Evolutionary conservation across 441 rosid species (phyloP), one percentile per base, ranked within the genome.

Genomic region (Euphorbia schlechtendalii): DNA sequence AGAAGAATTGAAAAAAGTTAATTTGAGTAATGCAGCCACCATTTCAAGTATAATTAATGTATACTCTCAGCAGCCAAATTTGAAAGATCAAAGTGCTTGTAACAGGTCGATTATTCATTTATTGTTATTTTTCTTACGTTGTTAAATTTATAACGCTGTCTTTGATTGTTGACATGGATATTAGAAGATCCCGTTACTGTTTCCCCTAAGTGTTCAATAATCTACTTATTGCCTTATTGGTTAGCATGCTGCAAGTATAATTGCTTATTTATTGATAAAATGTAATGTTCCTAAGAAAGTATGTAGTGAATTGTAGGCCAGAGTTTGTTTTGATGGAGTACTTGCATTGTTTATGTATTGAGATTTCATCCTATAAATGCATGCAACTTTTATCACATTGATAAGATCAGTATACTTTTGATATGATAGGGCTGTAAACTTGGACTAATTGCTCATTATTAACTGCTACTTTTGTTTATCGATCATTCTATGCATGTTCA

Each of bases 51-150:
- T 85, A 74, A 83, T 90, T 62, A 76, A 82, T 76, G 73, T 72
- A 62, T 86, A 78, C 78, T 70, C 84, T 61, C 77, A 80, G 82
- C 72, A 76, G 41, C 93, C 96, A 15, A 59, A 17, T 63, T 60
- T 93, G 73, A 90, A 87, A 67, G 87, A 80, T 72, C 68, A 75
- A 56, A 88, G 92, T 81, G 73, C 78, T 46, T 88, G 69, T 74
- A 83, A 68, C 69, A 65, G 88, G 97, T 85, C 69, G 74, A 89
- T 73, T 54, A 56, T 57, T 46, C 12, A 12, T 30, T 60, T 30
- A 5, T 25, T 8, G 1, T 52, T 22, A 5, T 1, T 25, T 27
- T 55, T 9, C 67, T 64, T 46, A 5, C 43, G 14, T 24, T 59
- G 28, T 68, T 11, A 13, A 27, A 27, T 53, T 38, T 27, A 32